Evolutionary conservation across 139 green algal species (phyloP), one percentile per base, ranked within the genome.

Genomic region (Zygnema circumcarinatum): DNA sequence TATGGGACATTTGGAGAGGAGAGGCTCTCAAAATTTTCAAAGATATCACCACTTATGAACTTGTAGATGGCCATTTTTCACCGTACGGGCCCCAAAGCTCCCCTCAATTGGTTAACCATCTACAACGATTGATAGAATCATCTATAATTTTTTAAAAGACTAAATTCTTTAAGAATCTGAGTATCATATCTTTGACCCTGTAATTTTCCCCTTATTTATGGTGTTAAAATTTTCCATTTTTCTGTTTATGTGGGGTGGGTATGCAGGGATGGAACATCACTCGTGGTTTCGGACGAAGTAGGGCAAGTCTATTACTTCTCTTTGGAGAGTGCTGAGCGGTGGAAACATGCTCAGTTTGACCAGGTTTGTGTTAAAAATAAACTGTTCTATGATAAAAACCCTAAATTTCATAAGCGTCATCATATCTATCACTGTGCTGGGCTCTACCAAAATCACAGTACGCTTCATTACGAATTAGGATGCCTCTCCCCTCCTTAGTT

Each of bases 1-100:
- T 92, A 11, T 92, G 88, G 88, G 87, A 92, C 38, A 87, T 87
- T 47, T 81, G 56, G 81, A 32, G 42, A 31, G 81, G 81, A 0
- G 38, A 69, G 32, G 32, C 67, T 35, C 32, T 82, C 32, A 53
- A 56, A 33, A 16, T 74, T 39, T 83, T 68, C 75, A 62, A 62
- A 25, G 32, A 3, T 25, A 42, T 85, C 42, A 85, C 33, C 56
- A 67, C 11, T 41, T 87, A 81, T 47, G 68, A 81, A 31, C 67
- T 87, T 32, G 81, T 87, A 41, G 81, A 87, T 74, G 81, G 67
- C 16, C 81, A 87, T 25, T 87, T 87, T 74, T 87, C 81, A 32
- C 81, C 81, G 81, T 87, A 87, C 36, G 81, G 2, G 20, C 72
- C 72, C 20, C 20, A 79, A n/a, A n/a, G n/a, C n/a, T 72, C 54